phyloP scores from a whole-genome alignment of 2,329 filamentous ascomycete species.

The Nigrospora osmanthi region DNA sequence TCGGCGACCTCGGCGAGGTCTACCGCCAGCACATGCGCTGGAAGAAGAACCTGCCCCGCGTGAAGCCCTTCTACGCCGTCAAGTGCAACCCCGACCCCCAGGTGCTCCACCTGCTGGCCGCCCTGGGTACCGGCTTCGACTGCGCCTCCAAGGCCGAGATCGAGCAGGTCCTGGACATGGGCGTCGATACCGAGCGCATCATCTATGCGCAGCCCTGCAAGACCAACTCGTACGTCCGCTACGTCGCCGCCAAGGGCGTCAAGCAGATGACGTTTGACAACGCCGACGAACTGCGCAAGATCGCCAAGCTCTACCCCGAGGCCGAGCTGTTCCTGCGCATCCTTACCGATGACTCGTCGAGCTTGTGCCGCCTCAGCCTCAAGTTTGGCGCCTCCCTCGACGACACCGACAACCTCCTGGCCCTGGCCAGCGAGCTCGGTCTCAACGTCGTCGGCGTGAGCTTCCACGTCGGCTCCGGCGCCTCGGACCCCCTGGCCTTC shows the following conservation, averaged over 20 bases:
- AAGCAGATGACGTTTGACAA: constrained; percentile 99
- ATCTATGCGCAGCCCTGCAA: constrained; percentile 99
- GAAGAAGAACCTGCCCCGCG: constrained; percentile 87
- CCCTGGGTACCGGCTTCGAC: constrained; percentile 90
- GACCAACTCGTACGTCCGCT: constrained; percentile 95
- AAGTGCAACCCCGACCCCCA: constrained; percentile 96
- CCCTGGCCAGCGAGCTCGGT: constrained; percentile 70
- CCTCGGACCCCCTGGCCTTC: constrained; percentile 88
- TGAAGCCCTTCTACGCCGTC: constrained; percentile 97
- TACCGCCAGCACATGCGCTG: constrained; percentile 98
- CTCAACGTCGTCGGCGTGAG: constrained; percentile 93
- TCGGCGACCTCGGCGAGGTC: constrained; percentile 94
- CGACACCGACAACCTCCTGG: constrained; percentile 67
- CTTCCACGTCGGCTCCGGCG: constrained; percentile 96
- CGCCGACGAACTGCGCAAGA: constrained; percentile 94
- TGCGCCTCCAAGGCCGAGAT: constrained; percentile 98
- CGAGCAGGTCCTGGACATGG: constrained; percentile 78
- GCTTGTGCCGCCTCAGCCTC: constrained; percentile 88
- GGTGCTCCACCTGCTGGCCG: constrained; percentile 79
- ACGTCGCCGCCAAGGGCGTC: constrained; percentile 75
- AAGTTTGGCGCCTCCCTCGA: constrained; percentile 95
- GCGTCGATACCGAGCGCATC: constrained; percentile 80
- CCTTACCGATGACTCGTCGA: constrained; percentile 90
- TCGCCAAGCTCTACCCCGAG: constrained; percentile 80
- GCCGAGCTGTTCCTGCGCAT: constrained; percentile 93